These are phyloP conservation scores for Skeletonema menzelii DNA, from an alignment of 108 stramenopile species.

Conservation along the genomic window DNA sequence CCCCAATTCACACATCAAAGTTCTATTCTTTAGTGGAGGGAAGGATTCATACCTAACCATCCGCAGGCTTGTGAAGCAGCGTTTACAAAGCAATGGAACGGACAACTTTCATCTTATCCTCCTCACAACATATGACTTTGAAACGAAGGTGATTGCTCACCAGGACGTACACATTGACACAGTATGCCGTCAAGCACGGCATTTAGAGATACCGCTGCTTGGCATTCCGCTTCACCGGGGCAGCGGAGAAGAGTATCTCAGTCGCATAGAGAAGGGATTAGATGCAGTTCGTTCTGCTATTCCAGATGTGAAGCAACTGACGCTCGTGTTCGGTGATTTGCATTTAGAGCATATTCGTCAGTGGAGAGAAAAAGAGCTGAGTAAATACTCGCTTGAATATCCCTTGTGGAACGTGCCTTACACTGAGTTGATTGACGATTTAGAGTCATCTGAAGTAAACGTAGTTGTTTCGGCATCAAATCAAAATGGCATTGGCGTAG, in stretches of 20 bases:
- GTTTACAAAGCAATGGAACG: neutral
- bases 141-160: constrained; percentile 78
- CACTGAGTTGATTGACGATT: constrained; percentile 56
- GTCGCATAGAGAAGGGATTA: constrained; percentile 61
- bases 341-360: constrained; percentile 87
- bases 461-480: constrained; percentile 62
- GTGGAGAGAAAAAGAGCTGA: constrained; percentile 75
- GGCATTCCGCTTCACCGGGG: constrained; percentile 79
- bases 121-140: constrained; percentile 89
- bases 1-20: constrained; percentile 45
- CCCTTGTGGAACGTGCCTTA: constrained; percentile 77
- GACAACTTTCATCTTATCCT: constrained; percentile 53
- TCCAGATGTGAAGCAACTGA: constrained; percentile 17
- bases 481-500: constrained; percentile 43
- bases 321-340: constrained; percentile 90
- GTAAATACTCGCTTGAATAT: constrained; percentile 56
- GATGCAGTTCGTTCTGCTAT: constrained; percentile 41
- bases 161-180: constrained; percentile 79
- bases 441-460: constrained; percentile 59
- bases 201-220: constrained; percentile 71
- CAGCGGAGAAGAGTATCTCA: constrained; percentile 66
- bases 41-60: constrained; percentile 92
- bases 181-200: constrained; percentile 73
- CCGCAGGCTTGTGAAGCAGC: constrained; percentile 62
- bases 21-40: constrained; percentile 90